phyloP scores from a whole-genome alignment of 371 early-diverging fungal species.

The Rhizopus arrhizus region DNA sequence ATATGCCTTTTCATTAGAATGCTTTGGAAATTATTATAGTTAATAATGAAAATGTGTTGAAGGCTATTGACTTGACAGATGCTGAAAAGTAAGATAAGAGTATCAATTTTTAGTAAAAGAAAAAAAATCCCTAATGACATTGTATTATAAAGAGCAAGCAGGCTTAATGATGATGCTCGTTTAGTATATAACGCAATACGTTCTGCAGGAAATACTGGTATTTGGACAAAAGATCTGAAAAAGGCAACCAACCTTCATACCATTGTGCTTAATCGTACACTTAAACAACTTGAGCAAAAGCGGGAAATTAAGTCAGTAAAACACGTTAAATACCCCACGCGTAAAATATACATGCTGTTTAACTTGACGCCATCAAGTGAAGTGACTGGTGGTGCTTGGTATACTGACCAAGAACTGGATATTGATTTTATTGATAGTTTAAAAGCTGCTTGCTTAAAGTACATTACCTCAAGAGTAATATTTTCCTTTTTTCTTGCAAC shows the following conservation, averaged over 20 bases:
- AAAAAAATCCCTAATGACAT: background rate
- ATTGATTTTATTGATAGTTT: conserved; percentile 90
- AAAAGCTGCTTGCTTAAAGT: conserved; percentile 74
- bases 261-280: conserved; percentile 76
- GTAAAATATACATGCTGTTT: conserved; percentile 94
- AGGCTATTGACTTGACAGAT: conserved; percentile 41
- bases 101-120: background rate
- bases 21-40: conserved; percentile 35
- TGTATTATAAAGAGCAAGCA: conserved; percentile 38
- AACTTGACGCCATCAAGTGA: conserved; percentile 89
- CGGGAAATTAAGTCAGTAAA: conserved; percentile 91
- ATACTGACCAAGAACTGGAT: conserved; percentile 96
- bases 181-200: conserved; percentile 84
- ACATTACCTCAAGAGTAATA: conserved; percentile 69
- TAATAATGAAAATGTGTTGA: conserved; percentile 48
- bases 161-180: conserved; percentile 48
- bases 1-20: conserved; percentile 18
- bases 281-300: conserved; percentile 85
- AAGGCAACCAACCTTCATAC: conserved; percentile 86
- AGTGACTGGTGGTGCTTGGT: conserved; percentile 98
- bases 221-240: conserved; percentile 93
- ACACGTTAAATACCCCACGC: conserved; percentile 90
- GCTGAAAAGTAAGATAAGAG: conserved; percentile 39
- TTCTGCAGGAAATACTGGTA: conserved; percentile 80
- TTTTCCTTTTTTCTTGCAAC: background rate